phyloP scores from a whole-genome alignment of 495 filamentous ascomycete species.

The Hypoxylon subgilvum region DNA sequence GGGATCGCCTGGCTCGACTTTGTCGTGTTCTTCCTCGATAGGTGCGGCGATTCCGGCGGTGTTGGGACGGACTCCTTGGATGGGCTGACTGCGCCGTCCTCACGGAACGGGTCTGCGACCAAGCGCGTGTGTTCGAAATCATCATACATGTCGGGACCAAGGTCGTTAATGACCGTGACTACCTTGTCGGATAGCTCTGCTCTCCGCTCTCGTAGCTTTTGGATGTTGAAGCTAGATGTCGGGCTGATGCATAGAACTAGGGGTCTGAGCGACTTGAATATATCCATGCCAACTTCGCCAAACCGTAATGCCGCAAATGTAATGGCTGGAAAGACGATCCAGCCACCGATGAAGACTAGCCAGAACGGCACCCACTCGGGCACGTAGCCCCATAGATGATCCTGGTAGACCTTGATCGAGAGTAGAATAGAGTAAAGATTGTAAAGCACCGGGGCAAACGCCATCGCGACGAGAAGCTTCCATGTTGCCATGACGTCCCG shows the following conservation, averaged over 20 bases:
- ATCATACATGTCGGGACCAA: slow-evolving; percentile 95
- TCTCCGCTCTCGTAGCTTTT: slow-evolving; percentile 75
- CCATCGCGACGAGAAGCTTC: slow-evolving; percentile 93
- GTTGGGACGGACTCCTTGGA: slow-evolving; percentile 32
- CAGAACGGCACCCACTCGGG: slow-evolving; percentile 82
- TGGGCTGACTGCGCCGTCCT: slow-evolving; percentile 33
- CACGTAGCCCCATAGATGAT: slow-evolving; percentile 78
- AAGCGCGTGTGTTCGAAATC: slow-evolving; percentile 90
- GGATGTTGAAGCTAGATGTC: slow-evolving; percentile 79
- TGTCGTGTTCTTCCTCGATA: slow-evolving; percentile 49
- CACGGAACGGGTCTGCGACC: slow-evolving; percentile 60
- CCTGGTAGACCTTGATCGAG: slow-evolving; percentile 77
- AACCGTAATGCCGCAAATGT: slow-evolving; percentile 95
- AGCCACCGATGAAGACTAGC: slow-evolving; percentile 71
- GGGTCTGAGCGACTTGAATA: slow-evolving; percentile 89
- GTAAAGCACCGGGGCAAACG: slow-evolving; percentile 85
- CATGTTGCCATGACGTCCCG: slow-evolving; percentile 97
- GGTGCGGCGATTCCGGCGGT: slow-evolving; percentile 35
- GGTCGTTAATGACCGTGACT: slow-evolving; percentile 88
- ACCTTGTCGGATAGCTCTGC: slow-evolving; percentile 79
- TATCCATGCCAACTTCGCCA: slow-evolving; percentile 97
- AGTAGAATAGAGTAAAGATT: slow-evolving; percentile 76
- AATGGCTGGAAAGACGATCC: slow-evolving; percentile 83
- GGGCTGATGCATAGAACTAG: slow-evolving; percentile 89
- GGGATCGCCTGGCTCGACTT: slow-evolving; percentile 65